Evolutionary conservation across 192 early-diverging fungal genomes (phyloP), one percentile per base, ranked within the genome.

Genomic region (Coemansia sp.): DNA sequence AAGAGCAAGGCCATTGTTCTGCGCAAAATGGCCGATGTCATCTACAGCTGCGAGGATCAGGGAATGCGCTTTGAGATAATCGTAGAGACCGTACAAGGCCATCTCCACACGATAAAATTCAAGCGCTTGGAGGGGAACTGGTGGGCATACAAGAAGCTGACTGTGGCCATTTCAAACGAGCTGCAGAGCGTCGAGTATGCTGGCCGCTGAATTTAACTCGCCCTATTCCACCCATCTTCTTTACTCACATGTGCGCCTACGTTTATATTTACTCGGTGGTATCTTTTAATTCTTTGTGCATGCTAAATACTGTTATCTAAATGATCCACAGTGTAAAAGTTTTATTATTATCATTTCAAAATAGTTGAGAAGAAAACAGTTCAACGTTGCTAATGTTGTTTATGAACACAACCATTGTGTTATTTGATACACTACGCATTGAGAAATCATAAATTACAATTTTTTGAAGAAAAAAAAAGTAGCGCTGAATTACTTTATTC

Each of bases 71-170:
- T 76, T 46, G 73, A 69, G 47, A 54, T 76, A 1, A 55, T 66
- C 45, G 58, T 76, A 12, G 73, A 76, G 29, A 60, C 59, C 4
- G 63, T 69, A 11, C 67, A 76, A 52, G 73, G 73, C 0, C 67
- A 76, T 18, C 42, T 76, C 24, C 73, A 76, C 45, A 69, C 67
- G 12, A 66, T 76, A 47, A 61, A 65, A 27, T 65, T 76, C 21
- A 76, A 76, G 60, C 67, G 73, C 16, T 8, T 69, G 12, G 63
- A 69, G 38, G 73, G 73, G 8, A 66, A 52, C 43, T 76, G 73
- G 73, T 76, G 67, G 63, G 64, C 55, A 1, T 76, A 70, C 29
- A 76, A 76, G 43, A 76, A 76, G 32, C 64, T 70, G 6, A 63
- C 67, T 23, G 58, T 69, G n/a, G 63, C 73, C 16, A 58, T 75